phyloP scores from a whole-genome alignment of 2,329 filamentous ascomycete species.

The Botrytis aclada region DNA sequence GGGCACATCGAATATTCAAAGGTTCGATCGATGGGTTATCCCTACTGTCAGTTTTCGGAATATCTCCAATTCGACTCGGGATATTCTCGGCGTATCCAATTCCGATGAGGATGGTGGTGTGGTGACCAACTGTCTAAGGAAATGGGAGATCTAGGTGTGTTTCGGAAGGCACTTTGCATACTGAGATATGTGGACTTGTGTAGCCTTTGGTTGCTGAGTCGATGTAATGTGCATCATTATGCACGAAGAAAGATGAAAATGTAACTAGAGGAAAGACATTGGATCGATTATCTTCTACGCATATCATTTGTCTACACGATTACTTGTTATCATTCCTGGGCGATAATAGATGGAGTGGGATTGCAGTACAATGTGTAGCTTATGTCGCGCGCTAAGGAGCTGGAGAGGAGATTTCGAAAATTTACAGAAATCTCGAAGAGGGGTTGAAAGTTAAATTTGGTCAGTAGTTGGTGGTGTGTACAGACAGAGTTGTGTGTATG shows the following conservation, averaged over 20 bases:
- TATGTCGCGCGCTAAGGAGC: not conserved
- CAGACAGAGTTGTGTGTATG: not conserved
- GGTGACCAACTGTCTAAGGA: not conserved
- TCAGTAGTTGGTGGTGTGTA: not conserved
- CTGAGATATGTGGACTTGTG: not conserved
- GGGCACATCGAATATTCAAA: not conserved
- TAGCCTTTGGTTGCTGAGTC: not conserved
- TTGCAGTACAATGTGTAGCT: not conserved
- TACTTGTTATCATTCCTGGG: not conserved
- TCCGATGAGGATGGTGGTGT: not conserved
- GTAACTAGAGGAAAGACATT: conserved; percentile 2
- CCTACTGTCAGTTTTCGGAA: not conserved
- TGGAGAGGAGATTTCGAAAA: too few species aligned
- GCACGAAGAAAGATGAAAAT: not conserved
- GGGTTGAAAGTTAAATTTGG: not conserved
- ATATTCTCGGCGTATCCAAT: not conserved
- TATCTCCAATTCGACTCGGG: not conserved
- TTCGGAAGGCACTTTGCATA: conserved; percentile 9
- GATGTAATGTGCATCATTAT: not conserved
- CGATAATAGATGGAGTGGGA: not conserved
- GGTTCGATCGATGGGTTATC: not conserved
- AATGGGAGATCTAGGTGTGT: not conserved
- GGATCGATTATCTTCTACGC: not conserved
- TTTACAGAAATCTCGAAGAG: not conserved
- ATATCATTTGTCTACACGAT: not conserved